Percentiles rank a stretch among this genome's conserved stretches.
These are phyloP conservation scores for Paracoccidioides lutzii DNA, from an alignment of 2,329 filamentous ascomycete genomes.

Conservation along the genomic window DNA sequence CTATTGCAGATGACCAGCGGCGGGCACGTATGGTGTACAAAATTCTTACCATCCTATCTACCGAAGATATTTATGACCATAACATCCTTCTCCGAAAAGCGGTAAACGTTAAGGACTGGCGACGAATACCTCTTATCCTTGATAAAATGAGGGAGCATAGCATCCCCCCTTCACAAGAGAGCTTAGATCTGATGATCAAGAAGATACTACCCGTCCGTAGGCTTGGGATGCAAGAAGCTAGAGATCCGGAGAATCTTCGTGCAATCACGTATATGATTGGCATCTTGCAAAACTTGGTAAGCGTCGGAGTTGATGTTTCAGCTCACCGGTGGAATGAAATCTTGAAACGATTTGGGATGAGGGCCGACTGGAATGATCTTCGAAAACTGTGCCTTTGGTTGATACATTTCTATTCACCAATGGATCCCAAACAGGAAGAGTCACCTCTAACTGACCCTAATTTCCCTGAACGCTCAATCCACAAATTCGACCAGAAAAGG, in stretches of 20 bases:
- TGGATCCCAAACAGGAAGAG: conserved; percentile 3
- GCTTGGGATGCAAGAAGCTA: conserved; percentile 10
- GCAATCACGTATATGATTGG: conserved; percentile 34
- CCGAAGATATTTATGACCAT: conserved; percentile 19
- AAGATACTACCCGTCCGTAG: conserved; percentile 21
- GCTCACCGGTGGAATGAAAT: conserved; percentile 44
- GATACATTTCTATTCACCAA: conserved; percentile 26
- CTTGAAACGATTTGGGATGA: conserved; percentile 43
- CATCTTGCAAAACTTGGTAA: conserved; percentile 36
- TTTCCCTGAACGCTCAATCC: background rate
- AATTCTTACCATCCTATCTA: conserved; percentile 34
- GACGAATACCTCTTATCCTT: conserved; percentile 22
- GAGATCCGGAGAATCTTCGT: conserved; percentile 20
- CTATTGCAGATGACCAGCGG: conserved; percentile 37
- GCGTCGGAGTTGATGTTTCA: conserved; percentile 31
- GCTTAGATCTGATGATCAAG: conserved; percentile 33
- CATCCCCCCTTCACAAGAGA: conserved; percentile 31
- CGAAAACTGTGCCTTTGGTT: conserved; percentile 42
- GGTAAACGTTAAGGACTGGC: conserved; percentile 21
- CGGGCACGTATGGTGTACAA: conserved; percentile 45
- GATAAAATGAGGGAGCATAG: conserved; percentile 39
- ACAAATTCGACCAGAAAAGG: background rate
- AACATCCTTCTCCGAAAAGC: conserved; percentile 31
- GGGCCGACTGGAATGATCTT: conserved; percentile 39
- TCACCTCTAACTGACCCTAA: background rate